Evolutionary conservation across 139 green algal genomes (phyloP), one percentile per base, ranked within the genome.

Genomic region (Penium margaritaceum): DNA sequence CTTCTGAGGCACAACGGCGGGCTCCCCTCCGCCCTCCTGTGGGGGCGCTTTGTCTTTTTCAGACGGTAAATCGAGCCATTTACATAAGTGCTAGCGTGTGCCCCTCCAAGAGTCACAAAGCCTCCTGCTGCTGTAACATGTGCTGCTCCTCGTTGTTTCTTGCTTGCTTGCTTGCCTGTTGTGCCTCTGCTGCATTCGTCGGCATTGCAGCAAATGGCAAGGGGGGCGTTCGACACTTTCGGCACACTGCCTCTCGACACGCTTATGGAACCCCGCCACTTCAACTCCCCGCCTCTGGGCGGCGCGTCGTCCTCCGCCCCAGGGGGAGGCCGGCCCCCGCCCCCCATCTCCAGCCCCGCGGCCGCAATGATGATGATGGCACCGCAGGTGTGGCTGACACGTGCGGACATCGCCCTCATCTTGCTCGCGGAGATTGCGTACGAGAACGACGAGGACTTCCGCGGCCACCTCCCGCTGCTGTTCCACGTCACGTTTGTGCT

Each of bases 371-470:
- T 69, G 33, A 15, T 69, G n/a, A 37, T 76, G 51, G 30, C 62
- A 17, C 33, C 33, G 33, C 72, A 78, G 15, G 35, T 47, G 24
- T 79, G 72, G 57, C 69, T 95, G 30, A 77, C 82, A 2, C 63
- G 87, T n/a, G 84, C 91, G 14, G 90, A 97, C 84, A 78, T 97
- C 34, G 88, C 90, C 19, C 79, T 97, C 68, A 94, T 90, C 72
- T 83, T 96, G 63, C 84, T 95, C 21, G 76, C 76, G 0, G 91
- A 97, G 83, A 83, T 96, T 35, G 90, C 89, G 0, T 94, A 89
- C 39, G 91, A 96, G 75, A 91, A 95, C 55, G 88, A 92, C 21
- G 90, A 91, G 63, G 89, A 94, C 67, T 86, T 96, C 44, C 79
- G 84, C 1, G 74, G 65, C 6, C 90, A 97, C 77, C 73, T 96